Conservation (phyloP, 2,329 filamentous ascomycete genomes). For the Neophaeococcomyces aloes region DNA sequence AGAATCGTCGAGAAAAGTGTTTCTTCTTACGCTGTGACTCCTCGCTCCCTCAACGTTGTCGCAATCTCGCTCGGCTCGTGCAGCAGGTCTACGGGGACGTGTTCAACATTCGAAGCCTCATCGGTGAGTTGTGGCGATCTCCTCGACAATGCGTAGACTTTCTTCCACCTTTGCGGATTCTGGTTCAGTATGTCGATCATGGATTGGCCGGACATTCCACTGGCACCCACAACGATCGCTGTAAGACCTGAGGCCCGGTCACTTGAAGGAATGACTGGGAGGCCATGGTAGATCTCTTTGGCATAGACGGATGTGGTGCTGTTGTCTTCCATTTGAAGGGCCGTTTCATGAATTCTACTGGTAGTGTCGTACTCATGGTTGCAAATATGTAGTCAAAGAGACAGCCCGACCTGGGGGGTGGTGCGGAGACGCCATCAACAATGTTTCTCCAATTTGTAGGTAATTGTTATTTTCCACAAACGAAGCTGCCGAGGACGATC, state of each 20-base stretch:
- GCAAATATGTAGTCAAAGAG: no score
- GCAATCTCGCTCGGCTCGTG: constrained; percentile 22
- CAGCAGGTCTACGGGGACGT: constrained; percentile 31
- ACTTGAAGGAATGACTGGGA: constrained; percentile 33
- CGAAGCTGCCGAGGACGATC: no score
- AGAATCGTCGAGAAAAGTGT: background rate
- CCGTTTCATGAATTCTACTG: no score
- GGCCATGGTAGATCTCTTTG: constrained; percentile 39
- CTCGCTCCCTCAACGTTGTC: constrained; percentile 17
- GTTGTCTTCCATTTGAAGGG: no score
- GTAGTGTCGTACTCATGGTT: no score
- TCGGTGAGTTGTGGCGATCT: constrained; percentile 33
- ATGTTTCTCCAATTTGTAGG: no score
- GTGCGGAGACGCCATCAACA: no score
- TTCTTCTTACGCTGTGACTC: constrained; percentile 19
- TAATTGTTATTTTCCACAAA: no score
- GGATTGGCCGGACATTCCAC: constrained; percentile 43
- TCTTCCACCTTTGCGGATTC: constrained; percentile 37
- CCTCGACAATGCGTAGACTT: constrained; percentile 41
- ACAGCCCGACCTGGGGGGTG: no score
- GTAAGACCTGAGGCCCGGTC: constrained; percentile 33
- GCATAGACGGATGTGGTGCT: no score
- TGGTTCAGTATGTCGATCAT: constrained; percentile 41
- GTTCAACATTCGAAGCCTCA: constrained; percentile 29
- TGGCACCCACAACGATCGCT: constrained; percentile 44